Percentiles rank a stretch among this genome's conserved stretches.
phyloP scores from a whole-genome alignment of 108 stramenopile species.

The Cyclostephanos invisitatus region DNA sequence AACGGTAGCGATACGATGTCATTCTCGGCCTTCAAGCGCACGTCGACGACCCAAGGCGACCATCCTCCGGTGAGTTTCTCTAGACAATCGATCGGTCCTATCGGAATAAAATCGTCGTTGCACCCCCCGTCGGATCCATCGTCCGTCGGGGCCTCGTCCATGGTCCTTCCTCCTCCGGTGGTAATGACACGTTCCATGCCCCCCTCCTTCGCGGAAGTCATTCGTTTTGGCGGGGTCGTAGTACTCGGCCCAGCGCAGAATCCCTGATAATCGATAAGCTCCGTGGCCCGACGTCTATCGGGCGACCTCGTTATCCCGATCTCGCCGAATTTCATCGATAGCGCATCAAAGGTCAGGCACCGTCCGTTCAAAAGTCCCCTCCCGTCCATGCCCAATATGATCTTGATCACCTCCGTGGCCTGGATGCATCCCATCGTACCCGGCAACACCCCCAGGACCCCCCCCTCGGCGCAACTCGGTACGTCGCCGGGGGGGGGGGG shows the following conservation, averaged over 20 bases:
- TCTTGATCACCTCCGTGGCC: constrained; percentile 91
- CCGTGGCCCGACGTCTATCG: constrained; percentile 52
- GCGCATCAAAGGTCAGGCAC: constrained; percentile 84
- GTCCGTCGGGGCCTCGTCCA: constrained; percentile 76
- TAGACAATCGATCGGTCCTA: constrained; percentile 72
- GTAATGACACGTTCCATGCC: constrained; percentile 9
- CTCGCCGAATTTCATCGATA: constrained; percentile 79
- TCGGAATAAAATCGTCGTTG: constrained; percentile 54
- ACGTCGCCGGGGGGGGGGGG: constrained; percentile 93
- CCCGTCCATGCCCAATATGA: constrained; percentile 63
- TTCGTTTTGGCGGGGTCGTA: constrained; percentile 15
- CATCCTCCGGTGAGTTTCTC: constrained; percentile 79
- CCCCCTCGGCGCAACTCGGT: constrained; percentile 94
- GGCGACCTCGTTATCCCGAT: constrained; percentile 54
- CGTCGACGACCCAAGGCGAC: constrained; percentile 93
- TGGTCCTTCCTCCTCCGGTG: constrained; percentile 73
- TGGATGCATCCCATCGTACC: constrained; percentile 95
- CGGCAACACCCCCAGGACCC: constrained; percentile 93
- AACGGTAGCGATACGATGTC: constrained; percentile 93
- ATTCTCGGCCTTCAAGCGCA: constrained; percentile 87
- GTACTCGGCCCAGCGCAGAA: constrained; percentile 87
- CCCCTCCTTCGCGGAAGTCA: constrained; percentile 6
- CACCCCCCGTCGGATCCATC: constrained; percentile 5
- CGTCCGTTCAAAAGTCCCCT: constrained; percentile 71
- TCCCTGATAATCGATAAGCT: constrained; percentile 85